A percentile compares a stretch with the other conserved stretches of the same genome.
These are phyloP conservation scores for Anaeromyces robustus DNA, from an alignment of 192 early-diverging fungal species.

Conservation along the genomic window DNA sequence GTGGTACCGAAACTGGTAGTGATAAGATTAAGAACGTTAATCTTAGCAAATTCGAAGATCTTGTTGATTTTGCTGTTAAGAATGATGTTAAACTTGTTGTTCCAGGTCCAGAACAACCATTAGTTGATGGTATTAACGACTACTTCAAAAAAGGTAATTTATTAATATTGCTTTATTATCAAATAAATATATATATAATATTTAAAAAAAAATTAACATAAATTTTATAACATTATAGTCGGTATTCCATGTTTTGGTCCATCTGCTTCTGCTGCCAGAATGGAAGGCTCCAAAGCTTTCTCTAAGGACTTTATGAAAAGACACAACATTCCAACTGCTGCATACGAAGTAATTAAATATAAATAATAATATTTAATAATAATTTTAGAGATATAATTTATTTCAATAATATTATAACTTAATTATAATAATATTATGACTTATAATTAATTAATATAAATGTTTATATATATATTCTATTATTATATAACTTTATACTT, in stretches of 20 bases:
- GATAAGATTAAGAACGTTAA: conserved; percentile 67
- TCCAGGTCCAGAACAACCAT: conserved; percentile 89
- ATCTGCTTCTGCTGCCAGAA: conserved; percentile 64
- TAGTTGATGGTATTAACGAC: conserved; percentile 77
- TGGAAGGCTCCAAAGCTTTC: conserved; percentile 98
- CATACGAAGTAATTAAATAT: conserved; percentile 41
- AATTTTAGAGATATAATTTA: no score
- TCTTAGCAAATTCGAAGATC: conserved; percentile 48
- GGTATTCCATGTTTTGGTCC: conserved; percentile 89
- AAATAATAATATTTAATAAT: not conserved
- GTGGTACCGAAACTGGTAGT: conserved; percentile 61
- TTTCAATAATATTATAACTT: no score
- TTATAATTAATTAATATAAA: no score
- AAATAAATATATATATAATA: not conserved
- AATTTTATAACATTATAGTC: conserved; percentile 25
- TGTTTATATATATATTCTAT: no score
- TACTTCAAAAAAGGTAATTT: conserved; percentile 60
- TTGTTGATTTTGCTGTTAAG: conserved; percentile 62
- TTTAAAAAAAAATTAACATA: not conserved
- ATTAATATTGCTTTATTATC: no score
- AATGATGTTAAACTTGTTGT: conserved; percentile 73
- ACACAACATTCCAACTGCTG: conserved; percentile 90
- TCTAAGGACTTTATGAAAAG: conserved; percentile 97
- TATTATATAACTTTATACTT: no score
- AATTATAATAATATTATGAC: no score